phyloP scores from a whole-genome alignment of 331 rosid genomes.

The Ulmus americana region DNA sequence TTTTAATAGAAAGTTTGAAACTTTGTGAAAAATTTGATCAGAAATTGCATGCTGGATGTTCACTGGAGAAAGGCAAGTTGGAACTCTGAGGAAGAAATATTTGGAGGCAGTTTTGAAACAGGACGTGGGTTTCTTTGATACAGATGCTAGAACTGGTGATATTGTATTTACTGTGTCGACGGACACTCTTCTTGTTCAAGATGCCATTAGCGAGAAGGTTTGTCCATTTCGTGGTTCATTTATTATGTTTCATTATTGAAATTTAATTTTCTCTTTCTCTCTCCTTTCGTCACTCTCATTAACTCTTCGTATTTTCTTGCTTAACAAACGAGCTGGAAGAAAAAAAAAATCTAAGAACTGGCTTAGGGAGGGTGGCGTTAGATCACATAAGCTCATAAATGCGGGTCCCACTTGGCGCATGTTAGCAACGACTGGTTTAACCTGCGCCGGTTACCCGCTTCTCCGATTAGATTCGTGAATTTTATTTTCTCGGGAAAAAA shows the following conservation, averaged over 20 bases:
- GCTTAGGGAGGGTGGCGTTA: slow-evolving; percentile 5
- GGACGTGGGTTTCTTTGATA: slow-evolving; percentile 94
- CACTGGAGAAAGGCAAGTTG: slow-evolving; percentile 90
- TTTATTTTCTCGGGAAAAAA: not conserved
- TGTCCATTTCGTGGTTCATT: slow-evolving; percentile 1
- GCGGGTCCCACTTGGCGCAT: slow-evolving; percentile 43
- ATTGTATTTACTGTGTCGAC: slow-evolving; percentile 92
- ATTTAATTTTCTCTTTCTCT: slow-evolving; percentile 6
- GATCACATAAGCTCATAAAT: slow-evolving; percentile 23
- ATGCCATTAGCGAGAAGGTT: slow-evolving; percentile 98
- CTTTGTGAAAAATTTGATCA: slow-evolving; percentile 23
- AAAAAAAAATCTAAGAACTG: slow-evolving; percentile 12
- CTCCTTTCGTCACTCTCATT: not conserved
- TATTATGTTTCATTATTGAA: not conserved
- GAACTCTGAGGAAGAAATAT: slow-evolving; percentile 88
- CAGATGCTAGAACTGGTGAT: slow-evolving; percentile 97
- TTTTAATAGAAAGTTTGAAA: not conserved
- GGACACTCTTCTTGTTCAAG: slow-evolving; percentile 91
- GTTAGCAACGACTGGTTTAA: slow-evolving; percentile 28
- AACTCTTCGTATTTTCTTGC: not conserved
- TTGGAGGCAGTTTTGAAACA: slow-evolving; percentile 86
- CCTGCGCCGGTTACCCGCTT: not conserved
- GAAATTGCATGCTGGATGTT: slow-evolving; percentile 99
- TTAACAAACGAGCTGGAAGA: not conserved
- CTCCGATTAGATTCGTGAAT: not conserved